A percentile compares a stretch with the other conserved stretches of the same genome.
These are phyloP conservation scores for Polyporus arcularius DNA, from an alignment of 768 basidiomycete species.

Conservation along the genomic window DNA sequence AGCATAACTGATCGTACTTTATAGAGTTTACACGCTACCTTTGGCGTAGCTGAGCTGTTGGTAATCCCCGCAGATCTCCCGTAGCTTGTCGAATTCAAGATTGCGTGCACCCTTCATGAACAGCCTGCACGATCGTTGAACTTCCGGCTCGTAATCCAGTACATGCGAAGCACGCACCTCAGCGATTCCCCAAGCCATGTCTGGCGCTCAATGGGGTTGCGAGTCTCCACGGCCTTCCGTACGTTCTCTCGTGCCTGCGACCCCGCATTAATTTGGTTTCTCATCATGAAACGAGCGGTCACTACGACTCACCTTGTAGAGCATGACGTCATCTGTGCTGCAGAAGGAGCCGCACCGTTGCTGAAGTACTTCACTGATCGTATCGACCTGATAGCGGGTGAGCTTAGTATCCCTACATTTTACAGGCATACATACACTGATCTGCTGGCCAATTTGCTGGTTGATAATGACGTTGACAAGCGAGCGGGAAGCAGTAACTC, in stretches of 20 bases:
- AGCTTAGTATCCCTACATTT: background rate
- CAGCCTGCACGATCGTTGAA: slow-evolving; percentile 47
- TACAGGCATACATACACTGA: slow-evolving; percentile 65
- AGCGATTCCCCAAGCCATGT: slow-evolving; percentile 86
- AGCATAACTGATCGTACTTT: background rate
- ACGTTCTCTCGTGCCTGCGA: slow-evolving; percentile 88
- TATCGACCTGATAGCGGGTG: slow-evolving; percentile 70
- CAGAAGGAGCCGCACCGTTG: slow-evolving; percentile 97
- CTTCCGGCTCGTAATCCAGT: no score
- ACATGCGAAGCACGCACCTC: slow-evolving; percentile 49
- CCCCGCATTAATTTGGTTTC: background rate
- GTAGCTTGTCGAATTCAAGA: slow-evolving; percentile 79
- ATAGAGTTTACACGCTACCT: slow-evolving; percentile 44
- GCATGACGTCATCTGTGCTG: slow-evolving; percentile 95
- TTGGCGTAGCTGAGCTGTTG: slow-evolving; percentile 80
- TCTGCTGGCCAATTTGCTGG: slow-evolving; percentile 96
- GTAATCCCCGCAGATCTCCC: slow-evolving; percentile 89
- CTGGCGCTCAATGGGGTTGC: slow-evolving; percentile 70
- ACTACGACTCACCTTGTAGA: slow-evolving; percentile 75
- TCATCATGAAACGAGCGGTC: background rate
- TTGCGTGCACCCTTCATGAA: slow-evolving; percentile 88
- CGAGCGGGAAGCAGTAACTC: slow-evolving; percentile 84
- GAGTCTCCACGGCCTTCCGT: slow-evolving; percentile 83
- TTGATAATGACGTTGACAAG: slow-evolving; percentile 96
- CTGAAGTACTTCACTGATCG: slow-evolving; percentile 93